Evolutionary conservation across 2,329 filamentous ascomycete genomes (phyloP), one percentile per base, ranked within the genome.

Genomic region (Nemania sp.): DNA sequence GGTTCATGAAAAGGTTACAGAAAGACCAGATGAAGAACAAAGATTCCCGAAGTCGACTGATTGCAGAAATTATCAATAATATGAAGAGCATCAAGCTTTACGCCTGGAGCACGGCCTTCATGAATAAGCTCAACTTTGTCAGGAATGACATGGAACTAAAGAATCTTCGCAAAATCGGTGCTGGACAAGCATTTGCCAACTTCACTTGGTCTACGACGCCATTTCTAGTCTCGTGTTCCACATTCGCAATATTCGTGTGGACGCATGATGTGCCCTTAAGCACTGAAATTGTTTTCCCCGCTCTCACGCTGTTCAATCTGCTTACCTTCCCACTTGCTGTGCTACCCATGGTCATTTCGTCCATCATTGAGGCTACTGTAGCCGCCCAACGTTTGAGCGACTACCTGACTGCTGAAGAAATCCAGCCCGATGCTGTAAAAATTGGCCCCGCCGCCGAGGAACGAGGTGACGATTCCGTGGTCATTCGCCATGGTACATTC

Each of bases 71-170:
- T 67, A 82, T 99, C 72, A 97, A 96, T 81, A 98, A 98, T 78
- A 99, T 99, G 91, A 99, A 99, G 81, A 96, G 92, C 73, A 95
- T 99, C 80, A 99, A 99, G 79, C 85, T 99, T 18, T 99, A 97
- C 74, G 95, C 95, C 32, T 99, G 95, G 95, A 94, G 93, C 34
- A 90, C 89, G 32, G 94, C 95, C 13, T 99, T 99, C 74, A 97
- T 97, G 88, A 95, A 92, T 77, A 97, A 96, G 78, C 86, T 99
- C 60, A 98, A 95, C 78, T 90, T 91, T 74, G 92, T 99, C 62
- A 88, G 95, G 76, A 99, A 99, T 77, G 95, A 99, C 71, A 86
- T 92, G 69, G 95, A 99, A 77, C 81, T 99, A 57, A 95, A 95
- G 80, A 99, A 96, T 25, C 83, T 99, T 58, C 90, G 95, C 65